These are phyloP conservation scores for Gamarada debralockiae DNA, from an alignment of 495 filamentous ascomycete species.

Conservation along the genomic window DNA sequence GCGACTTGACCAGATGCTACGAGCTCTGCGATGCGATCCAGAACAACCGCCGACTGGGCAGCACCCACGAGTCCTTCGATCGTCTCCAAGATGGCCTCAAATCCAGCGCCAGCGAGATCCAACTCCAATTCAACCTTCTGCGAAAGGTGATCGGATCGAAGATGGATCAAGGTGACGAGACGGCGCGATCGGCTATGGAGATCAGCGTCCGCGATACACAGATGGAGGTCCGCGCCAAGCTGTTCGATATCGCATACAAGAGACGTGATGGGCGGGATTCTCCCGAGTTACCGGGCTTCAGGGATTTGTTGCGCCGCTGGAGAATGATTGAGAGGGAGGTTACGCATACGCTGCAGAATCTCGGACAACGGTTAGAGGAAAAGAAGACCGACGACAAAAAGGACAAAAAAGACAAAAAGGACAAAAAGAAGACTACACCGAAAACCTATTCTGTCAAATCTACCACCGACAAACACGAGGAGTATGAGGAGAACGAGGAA, in stretches of 20 bases:
- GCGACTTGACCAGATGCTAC: constrained; percentile 3
- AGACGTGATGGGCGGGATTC: background rate
- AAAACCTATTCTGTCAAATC: background rate
- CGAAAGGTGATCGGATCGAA: constrained; percentile 12
- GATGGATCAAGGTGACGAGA: constrained; percentile 18
- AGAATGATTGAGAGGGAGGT: constrained; percentile 9
- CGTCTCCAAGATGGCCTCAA: constrained; percentile 7
- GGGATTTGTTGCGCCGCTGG: background rate
- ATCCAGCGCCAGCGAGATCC: constrained; percentile 1
- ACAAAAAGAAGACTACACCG: background rate
- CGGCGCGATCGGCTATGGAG: background rate
- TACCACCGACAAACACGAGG: background rate
- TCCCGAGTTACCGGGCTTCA: constrained; percentile 7
- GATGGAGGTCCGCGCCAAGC: background rate
- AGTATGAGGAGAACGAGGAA: constrained; percentile 3
- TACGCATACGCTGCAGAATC: background rate
- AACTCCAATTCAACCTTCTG: constrained; percentile 9
- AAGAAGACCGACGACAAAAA: background rate
- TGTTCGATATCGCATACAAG: constrained; percentile 11
- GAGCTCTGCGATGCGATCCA: constrained; percentile 12
- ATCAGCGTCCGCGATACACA: constrained; percentile 2
- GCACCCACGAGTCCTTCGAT: constrained; percentile 10
- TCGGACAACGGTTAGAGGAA: constrained; percentile 5
- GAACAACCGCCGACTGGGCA: constrained; percentile 4
- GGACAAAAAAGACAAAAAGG: no score